A percentile compares a stretch with the other conserved stretches of the same genome.
These are phyloP conservation scores for Pichia inconspicua DNA, from an alignment of 1,139 yeast genomes.

Conservation along the genomic window DNA sequence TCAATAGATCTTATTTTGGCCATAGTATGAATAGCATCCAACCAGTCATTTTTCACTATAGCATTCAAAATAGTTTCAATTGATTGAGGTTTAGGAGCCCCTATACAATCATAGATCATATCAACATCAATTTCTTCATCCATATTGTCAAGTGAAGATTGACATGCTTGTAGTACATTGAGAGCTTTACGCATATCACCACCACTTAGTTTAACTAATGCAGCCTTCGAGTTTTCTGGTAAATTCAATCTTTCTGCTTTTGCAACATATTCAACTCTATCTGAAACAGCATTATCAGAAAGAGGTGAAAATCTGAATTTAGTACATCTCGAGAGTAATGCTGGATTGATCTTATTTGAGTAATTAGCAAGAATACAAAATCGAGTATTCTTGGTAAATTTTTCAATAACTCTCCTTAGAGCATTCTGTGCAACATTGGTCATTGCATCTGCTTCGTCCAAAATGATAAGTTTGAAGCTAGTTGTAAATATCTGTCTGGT, in stretches of 20 bases:
- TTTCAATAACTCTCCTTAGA: conserved; percentile 82
- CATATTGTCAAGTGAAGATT: conserved; percentile 54
- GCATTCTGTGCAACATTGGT: conserved; percentile 96
- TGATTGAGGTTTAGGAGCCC: conserved; percentile 89
- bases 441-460: conserved; percentile 99
- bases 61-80: conserved; percentile 68
- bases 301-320: conserved; percentile 89
- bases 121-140: conserved; percentile 49
- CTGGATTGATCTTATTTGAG: conserved; percentile 92
- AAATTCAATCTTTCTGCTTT: conserved; percentile 58
- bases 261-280: conserved; percentile 61
- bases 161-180: conserved; percentile 90
- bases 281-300: conserved; percentile 54
- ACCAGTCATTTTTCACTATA: conserved; percentile 82
- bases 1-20: conserved; percentile 54
- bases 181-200: conserved; percentile 97
- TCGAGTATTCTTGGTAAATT: conserved; percentile 88
- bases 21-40: conserved; percentile 63
- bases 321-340: conserved; percentile 88
- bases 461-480: conserved; percentile 81
- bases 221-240: conserved; percentile 48
- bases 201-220: conserved; percentile 61
- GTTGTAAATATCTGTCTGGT: conserved; percentile 82
- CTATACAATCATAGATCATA: conserved; percentile 89
- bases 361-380: conserved; percentile 95